Percentiles rank a stretch among this genome's conserved stretches.
phyloP scores from a whole-genome alignment of 495 filamentous ascomycete genomes.

The Neurospora sp. region DNA sequence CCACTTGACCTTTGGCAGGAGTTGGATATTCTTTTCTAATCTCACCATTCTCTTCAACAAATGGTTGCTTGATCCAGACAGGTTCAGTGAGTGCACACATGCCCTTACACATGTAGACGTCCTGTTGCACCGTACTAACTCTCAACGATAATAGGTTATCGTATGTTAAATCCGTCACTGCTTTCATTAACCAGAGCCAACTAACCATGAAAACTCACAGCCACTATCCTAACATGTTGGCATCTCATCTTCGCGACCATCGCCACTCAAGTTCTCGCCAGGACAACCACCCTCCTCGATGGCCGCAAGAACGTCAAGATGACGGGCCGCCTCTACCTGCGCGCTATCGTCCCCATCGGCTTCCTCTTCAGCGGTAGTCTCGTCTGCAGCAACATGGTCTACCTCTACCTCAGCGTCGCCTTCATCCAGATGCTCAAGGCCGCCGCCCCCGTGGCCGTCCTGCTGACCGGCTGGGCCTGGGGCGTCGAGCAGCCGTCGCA shows the following conservation, averaged over 20 bases:
- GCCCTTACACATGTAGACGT: not conserved
- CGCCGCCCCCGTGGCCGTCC: conserved; percentile 56
- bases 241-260: conserved; percentile 65
- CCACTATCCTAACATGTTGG: conserved; percentile 62
- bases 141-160: conserved; percentile 16
- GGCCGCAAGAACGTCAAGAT: conserved; percentile 58
- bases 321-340: conserved; percentile 56
- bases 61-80: conserved; percentile 64
- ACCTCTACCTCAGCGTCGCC: conserved; percentile 64
- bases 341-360: conserved; percentile 66
- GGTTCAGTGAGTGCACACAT: conserved; percentile 59
- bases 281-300: conserved; percentile 58
- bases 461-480: conserved; percentile 56
- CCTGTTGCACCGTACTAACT: conserved; percentile 6
- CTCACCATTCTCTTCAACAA: conserved; percentile 92
- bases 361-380: conserved; percentile 61
- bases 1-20: conserved; percentile 32
- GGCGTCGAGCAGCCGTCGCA: conserved; percentile 51
- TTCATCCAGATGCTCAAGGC: conserved; percentile 85
- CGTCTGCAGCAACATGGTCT: conserved; percentile 64
- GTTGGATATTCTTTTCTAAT: conserved; percentile 85
- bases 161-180: conserved; percentile 8
- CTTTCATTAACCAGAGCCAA: not conserved
- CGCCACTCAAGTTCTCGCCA: conserved; percentile 62
- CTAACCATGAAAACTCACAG: conserved; percentile 9